These are phyloP conservation scores for Hypericum perforatum DNA, from an alignment of 345 rosid species.

Conservation along the genomic window DNA sequence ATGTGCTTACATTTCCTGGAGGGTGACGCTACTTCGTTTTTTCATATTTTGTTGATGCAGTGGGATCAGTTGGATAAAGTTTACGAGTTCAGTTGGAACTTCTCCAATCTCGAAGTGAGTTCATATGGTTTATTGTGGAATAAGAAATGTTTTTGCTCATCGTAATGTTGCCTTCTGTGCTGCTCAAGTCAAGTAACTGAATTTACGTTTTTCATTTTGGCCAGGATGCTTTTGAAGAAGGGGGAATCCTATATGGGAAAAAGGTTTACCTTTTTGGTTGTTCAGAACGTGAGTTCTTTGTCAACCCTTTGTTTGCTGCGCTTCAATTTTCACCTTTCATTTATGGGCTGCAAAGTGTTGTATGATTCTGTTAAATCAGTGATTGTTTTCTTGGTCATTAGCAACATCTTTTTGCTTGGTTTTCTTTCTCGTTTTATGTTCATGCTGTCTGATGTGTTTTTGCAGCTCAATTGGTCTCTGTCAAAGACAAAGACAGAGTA, in stretches of 20 bases:
- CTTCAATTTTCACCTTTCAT: no score
- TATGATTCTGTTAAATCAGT: neutral
- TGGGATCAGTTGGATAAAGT: slow-evolving; percentile 84
- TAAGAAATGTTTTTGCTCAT: neutral
- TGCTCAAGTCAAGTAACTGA: slow-evolving; percentile 1
- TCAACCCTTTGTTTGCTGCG: no score
- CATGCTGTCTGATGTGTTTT: slow-evolving; percentile 3
- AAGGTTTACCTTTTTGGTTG: slow-evolving; percentile 79
- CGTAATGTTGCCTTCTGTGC: no score
- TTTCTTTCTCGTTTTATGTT: slow-evolving; percentile 1
- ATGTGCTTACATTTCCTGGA: neutral
- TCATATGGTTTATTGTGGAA: neutral
- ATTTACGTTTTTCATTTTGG: slow-evolving; percentile 8
- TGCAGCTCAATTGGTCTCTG: slow-evolving; percentile 88
- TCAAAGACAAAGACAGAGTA: slow-evolving; percentile 40
- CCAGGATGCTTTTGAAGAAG: slow-evolving; percentile 88
- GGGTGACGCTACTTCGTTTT: neutral
- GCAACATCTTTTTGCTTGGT: neutral
- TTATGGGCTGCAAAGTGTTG: no score
- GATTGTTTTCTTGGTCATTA: neutral
- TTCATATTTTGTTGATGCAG: slow-evolving; percentile 25
- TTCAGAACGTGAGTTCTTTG: slow-evolving; percentile 74
- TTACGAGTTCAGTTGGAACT: slow-evolving; percentile 69
- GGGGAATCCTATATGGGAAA: slow-evolving; percentile 59
- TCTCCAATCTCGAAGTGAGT: slow-evolving; percentile 86